Percentiles rank a stretch among this genome's conserved stretches.
Conservation (phyloP, 169 alveolate species). For the Eimeria praecox region DNA sequence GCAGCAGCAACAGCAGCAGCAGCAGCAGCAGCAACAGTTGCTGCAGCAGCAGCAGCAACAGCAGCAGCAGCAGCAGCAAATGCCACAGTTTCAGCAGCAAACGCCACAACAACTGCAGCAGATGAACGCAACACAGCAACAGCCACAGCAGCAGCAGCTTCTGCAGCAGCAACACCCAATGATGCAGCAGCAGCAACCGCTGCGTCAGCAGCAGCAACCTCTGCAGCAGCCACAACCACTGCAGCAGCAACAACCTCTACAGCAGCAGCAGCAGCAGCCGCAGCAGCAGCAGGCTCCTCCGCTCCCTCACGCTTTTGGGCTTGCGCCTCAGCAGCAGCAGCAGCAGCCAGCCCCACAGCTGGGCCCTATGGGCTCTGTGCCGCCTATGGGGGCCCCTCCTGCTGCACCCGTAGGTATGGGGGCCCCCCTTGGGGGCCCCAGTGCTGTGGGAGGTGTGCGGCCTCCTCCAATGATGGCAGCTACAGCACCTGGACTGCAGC, state of each 20-base stretch:
- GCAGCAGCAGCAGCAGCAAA: not conserved
- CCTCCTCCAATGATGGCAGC: slow-evolving; percentile 31
- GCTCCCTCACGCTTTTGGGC: not conserved
- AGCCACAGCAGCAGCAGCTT: not conserved
- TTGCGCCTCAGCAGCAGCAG: slow-evolving; percentile 13
- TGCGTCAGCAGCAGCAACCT: too few relatives aligned
- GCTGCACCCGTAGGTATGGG: slow-evolving; percentile 1
- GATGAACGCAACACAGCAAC: not conserved
- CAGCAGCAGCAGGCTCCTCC: not conserved
- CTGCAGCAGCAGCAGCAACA: slow-evolving; percentile 27
- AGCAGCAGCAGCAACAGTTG: slow-evolving; percentile 55
- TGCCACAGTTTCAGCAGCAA: slow-evolving; percentile 9
- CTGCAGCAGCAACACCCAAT: not conserved
- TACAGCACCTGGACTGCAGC: not conserved
- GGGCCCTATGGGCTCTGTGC: not conserved
- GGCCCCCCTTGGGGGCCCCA: slow-evolving; percentile 59
- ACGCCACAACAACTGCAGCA: not conserved
- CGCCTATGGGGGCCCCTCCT: not conserved
- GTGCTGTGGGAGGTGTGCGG: slow-evolving; percentile 36
- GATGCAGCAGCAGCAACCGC: too few relatives aligned
- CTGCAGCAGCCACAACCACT: too few relatives aligned
- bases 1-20: slow-evolving; percentile 67
- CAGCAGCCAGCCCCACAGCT: not conserved
- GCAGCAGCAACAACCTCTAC: not conserved
- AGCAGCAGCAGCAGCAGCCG: not conserved